Evolutionary conservation across 2,329 filamentous ascomycete species (phyloP).

Genomic region (Beauveria sp.): DNA sequence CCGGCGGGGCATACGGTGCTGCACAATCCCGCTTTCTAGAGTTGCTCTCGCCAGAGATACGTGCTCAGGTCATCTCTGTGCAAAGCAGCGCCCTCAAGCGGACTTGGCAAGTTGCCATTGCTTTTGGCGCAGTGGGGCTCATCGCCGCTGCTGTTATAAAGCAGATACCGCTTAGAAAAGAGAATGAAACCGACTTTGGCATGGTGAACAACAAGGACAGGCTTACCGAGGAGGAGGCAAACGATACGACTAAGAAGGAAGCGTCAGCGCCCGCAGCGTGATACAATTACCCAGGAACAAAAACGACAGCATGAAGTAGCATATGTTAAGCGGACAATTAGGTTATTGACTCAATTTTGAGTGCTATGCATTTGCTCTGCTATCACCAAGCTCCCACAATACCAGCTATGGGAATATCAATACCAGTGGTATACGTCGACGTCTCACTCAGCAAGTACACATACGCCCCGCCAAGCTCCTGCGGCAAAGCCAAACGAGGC

Average conservation of each 20-base stretch:
- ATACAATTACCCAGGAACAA: not conserved
- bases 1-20: constrained; percentile 6
- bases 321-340: not conserved
- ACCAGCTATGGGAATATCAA: constrained; percentile 38
- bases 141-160: not conserved
- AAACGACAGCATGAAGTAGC: not conserved
- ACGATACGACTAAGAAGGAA: not conserved
- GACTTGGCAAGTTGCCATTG: constrained; percentile 22
- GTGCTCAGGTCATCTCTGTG: constrained; percentile 17
- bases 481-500: constrained; percentile 43
- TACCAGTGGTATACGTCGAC: constrained; percentile 42
- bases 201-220: not conserved
- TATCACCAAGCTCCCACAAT: constrained; percentile 21
- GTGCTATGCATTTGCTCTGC: too few relatives aligned
- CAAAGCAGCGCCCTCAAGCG: constrained; percentile 13
- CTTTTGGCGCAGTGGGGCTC: constrained; percentile 20
- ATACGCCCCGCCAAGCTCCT: constrained; percentile 49
- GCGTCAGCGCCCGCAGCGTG: not conserved
- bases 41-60: constrained; percentile 1
- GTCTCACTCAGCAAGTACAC: constrained; percentile 48
- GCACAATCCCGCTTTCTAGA: not conserved
- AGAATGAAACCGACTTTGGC: constrained; percentile 9
- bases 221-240: not conserved
- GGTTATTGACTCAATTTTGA: too few relatives aligned
- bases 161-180: constrained; percentile 6